A percentile compares a stretch with the other conserved stretches of the same genome.
Conservation (phyloP, 2,329 filamentous ascomycete genomes). For the Elsinoe perseae region DNA sequence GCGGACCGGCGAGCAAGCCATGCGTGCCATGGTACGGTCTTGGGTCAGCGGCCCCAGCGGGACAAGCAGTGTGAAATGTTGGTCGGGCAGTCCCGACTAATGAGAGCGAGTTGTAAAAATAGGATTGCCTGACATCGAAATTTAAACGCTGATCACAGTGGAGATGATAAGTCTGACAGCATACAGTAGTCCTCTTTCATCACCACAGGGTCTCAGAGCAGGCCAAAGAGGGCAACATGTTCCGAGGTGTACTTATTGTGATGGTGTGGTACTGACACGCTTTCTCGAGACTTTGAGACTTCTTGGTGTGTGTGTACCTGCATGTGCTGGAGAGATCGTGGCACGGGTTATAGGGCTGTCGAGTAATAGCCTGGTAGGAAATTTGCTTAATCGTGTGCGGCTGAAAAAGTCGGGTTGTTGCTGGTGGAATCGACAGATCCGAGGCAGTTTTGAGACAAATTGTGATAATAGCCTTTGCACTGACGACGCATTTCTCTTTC, state of each 20-base stretch:
- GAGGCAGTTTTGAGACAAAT: not conserved
- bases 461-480: not conserved
- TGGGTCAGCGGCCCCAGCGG: not conserved
- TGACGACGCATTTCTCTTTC: not conserved
- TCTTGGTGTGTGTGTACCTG: not conserved
- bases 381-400: not conserved
- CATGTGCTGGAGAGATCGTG: not conserved
- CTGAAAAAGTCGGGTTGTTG: not conserved
- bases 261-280: not conserved
- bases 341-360: not conserved
- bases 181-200: not conserved
- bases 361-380: not conserved
- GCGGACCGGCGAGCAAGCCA: not conserved
- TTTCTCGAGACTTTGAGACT: not conserved
- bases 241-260: not conserved
- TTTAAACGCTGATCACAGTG: conserved; percentile 5
- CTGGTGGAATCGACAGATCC: not conserved
- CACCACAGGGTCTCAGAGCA: not conserved
- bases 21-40: conserved; percentile 2
- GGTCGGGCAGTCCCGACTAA: conserved; percentile 5
- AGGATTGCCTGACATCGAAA: conserved; percentile 3
- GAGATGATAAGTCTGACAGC: conserved; percentile 9
- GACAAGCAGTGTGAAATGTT: conserved; percentile 6
- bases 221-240: not conserved
- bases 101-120: conserved; percentile 5